Evolutionary conservation across 805 yeast genomes (phyloP), one percentile per base, ranked within the genome.

Genomic region (Saccharomycopsis guyanensis): DNA sequence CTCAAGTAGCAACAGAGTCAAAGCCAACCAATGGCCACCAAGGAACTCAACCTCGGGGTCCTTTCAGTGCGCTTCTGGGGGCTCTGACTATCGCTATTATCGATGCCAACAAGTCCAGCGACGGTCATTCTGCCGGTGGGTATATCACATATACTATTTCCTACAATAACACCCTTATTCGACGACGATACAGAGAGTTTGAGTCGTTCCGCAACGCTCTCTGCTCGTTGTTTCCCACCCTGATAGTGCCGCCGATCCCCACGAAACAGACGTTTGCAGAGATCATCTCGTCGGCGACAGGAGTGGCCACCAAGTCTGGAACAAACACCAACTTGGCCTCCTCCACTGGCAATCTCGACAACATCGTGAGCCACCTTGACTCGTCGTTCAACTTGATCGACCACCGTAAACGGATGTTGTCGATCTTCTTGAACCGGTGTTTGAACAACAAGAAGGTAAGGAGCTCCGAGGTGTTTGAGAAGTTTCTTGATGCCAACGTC

Each of bases 201-300:
- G 96, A 86, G 57, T 77, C 85, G 42, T 70, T 93, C 38, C 70
- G 96, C 51, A 81, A 77, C 35, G 73, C 83, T 3, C 68, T 93
- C 19, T 69, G 79, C 2, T 78, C 82, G 55, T 65, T 86, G 33
- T 82, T 83, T 53, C 97, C 98, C 2, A 78, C 93, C 2, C 60
- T 80, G 3, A 74, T 93, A 2, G 77, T 93, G 3, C 98, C 98
- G 4, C 97, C 97, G 1, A 91, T 93, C 7, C 98, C 98, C 0
- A 84, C 81, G 61, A 85, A 85, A 60, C 91, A 84, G 53, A 65
- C 78, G 18, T 60, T 80, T 15, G 55, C 19, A 19, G 44, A 41
- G 38, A 41, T 20, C 36, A 31, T 41, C 38, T 32, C 44, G 18
- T 41, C 25, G 34, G 34, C 18, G 12, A 41, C 33, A 22, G 32